Base-by-base conservation (phyloP, 495 filamentous ascomycete species). In the Terfezia boudieri region DNA sequence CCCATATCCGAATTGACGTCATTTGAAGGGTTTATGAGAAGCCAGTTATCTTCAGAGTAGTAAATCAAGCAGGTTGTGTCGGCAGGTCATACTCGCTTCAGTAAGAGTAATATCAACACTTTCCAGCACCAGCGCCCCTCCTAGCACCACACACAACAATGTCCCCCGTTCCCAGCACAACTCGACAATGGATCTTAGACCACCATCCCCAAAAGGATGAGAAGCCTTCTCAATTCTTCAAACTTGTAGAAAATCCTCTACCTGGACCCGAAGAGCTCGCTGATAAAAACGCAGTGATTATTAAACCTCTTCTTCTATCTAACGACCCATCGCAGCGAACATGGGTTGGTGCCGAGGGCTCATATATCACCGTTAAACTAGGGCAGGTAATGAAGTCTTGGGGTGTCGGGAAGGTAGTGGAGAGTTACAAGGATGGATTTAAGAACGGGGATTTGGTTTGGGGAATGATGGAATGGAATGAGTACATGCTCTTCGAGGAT, bases 281-380 rank as follows among this genome's bases (percentile, higher is more conserved):
- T 7, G 26, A 32, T 32, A 73, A 41, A 71, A 77, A n/a, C 63
- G 71, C 35, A 67, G 76, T 62, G 74, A 74, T 86, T 32, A 69
- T 85, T 23, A 76, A 83, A 59, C 68, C 68, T 1, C 71, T 81
- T 50, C 84, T 82, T 66, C 69, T 86, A 59, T 82, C 79, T n/a
- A 76, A 84, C 58, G 83, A 89, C 67, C 83, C 83, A 0, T 81
- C 82, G n/a, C 84, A 86, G 77, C 74, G 84, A 56, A 76, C 77
- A 57, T 86, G 82, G 84, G 72, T 90, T 41, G 73, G 69, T 58
- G 76, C 76, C 59, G 71, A 71, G 49, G 71, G 81, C 37, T 80
- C 80, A 12, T 87, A 86, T 68, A 64, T 78, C 11, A 72, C 77
- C 0, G 79, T 86, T 8, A 67, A 75, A 52, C 70, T 77, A 55